Conservation (phyloP, 495 filamentous ascomycete species). For the Lineolata rhizophorae region DNA sequence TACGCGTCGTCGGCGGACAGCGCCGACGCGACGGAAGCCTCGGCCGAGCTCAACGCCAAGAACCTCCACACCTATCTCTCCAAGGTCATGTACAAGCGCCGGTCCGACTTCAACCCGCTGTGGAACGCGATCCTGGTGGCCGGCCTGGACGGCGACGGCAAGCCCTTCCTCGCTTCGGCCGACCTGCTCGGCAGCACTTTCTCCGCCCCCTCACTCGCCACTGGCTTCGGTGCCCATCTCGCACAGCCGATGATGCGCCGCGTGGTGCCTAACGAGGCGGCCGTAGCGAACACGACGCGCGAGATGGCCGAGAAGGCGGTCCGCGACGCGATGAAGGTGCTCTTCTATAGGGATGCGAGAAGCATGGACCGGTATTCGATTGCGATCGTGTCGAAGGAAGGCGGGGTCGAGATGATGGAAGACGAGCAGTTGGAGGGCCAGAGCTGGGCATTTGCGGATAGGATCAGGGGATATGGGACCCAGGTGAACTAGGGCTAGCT, state of each 20-base stretch:
- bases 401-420: constrained; percentile 64
- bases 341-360: constrained; percentile 92
- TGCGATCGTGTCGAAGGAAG: constrained; percentile 64
- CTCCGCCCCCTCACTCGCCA: constrained; percentile 66
- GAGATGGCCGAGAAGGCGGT: constrained; percentile 64
- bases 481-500: constrained; percentile 36
- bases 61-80: constrained; percentile 90
- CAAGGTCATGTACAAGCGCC: constrained; percentile 86
- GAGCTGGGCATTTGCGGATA: constrained; percentile 94
- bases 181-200: constrained; percentile 91
- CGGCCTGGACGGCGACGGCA: constrained; percentile 54
- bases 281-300: constrained; percentile 42
- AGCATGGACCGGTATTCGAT: constrained; percentile 81
- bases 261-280: constrained; percentile 57
- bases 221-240: constrained; percentile 81
- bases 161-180: constrained; percentile 74
- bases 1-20: constrained; percentile 1
- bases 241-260: constrained; percentile 78
- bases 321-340: constrained; percentile 89
- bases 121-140: constrained; percentile 91
- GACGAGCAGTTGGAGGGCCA: constrained; percentile 56
- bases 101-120: constrained; percentile 85
- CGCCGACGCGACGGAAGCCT: constrained; percentile 17
- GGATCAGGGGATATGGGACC: constrained; percentile 56
- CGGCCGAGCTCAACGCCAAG: constrained; percentile 51